Evolutionary conservation across 2,329 filamentous ascomycete species (phyloP).

Genomic region (Dryadomyces sulphureus): DNA sequence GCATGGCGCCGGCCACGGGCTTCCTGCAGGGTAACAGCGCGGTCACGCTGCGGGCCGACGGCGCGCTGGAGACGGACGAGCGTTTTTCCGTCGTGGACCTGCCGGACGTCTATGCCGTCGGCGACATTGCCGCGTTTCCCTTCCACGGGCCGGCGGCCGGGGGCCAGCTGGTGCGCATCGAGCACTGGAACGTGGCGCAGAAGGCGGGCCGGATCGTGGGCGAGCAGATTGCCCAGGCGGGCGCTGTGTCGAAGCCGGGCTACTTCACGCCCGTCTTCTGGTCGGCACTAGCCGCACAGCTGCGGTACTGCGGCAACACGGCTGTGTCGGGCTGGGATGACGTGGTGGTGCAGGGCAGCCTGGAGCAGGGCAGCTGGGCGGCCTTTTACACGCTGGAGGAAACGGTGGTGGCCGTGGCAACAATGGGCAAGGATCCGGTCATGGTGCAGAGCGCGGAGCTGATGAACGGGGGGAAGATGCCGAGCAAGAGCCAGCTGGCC

Average conservation of each 20-base stretch:
- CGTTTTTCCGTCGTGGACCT: conserved; percentile 62
- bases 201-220: conserved; percentile 77
- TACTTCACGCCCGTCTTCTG: conserved; percentile 91
- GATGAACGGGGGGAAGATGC: conserved; percentile 74
- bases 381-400: conserved; percentile 84
- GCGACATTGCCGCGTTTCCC: conserved; percentile 89
- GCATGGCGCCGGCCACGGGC: conserved; percentile 72
- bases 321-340: conserved; percentile 61
- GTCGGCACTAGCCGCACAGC: conserved; percentile 78
- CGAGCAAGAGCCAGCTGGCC: conserved; percentile 60
- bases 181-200: conserved; percentile 98
- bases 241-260: not conserved
- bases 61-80: conserved; percentile 71
- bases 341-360: conserved; percentile 62
- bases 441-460: conserved; percentile 73
- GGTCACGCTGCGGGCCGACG: conserved; percentile 63
- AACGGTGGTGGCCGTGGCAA: conserved; percentile 76
- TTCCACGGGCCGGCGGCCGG: conserved; percentile 81
- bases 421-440: conserved; percentile 78
- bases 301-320: conserved; percentile 89
- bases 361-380: conserved; percentile 65
- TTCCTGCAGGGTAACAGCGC: conserved; percentile 61
- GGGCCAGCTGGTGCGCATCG: conserved; percentile 63
- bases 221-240: conserved; percentile 48
- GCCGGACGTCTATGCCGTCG: conserved; percentile 78